A percentile compares a stretch with the other conserved stretches of the same genome.
These are phyloP conservation scores for Linnemannia exigua DNA, from an alignment of 192 early-diverging fungal species.

Conservation along the genomic window DNA sequence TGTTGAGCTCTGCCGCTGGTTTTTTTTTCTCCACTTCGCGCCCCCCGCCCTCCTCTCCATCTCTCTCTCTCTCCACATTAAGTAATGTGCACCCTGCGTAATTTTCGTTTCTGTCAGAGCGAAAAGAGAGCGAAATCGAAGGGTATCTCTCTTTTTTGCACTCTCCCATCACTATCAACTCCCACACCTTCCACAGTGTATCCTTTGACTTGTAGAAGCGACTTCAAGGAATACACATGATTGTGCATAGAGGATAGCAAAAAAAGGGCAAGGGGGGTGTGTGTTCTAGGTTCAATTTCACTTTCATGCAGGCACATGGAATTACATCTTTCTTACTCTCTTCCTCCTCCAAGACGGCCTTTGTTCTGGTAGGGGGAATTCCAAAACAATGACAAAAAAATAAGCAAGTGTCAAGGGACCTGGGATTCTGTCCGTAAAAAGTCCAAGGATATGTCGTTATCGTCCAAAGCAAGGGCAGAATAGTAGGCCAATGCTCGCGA, in stretches of 20 bases:
- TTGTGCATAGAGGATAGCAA: background rate
- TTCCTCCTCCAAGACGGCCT: background rate
- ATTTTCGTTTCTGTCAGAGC: background rate
- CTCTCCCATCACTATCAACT: background rate
- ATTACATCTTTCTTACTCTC: background rate
- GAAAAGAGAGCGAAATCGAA: background rate
- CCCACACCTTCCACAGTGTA: background rate
- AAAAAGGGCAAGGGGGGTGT: background rate
- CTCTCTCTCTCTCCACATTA: background rate
- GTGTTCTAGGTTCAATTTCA: background rate
- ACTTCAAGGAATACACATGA: background rate
- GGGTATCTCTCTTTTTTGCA: too few relatives aligned
- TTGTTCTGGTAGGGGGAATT: background rate
- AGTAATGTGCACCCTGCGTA: background rate
- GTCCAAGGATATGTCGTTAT: background rate
- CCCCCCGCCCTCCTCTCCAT: too few relatives aligned
- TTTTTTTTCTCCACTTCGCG: background rate
- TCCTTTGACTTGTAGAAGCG: background rate
- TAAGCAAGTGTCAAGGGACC: background rate
- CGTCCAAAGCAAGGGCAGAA: background rate
- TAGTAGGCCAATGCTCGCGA: background rate
- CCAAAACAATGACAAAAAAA: background rate
- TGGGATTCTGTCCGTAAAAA: background rate
- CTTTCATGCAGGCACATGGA: constrained; percentile 7
- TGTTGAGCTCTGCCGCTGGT: background rate